These are phyloP conservation scores for Acmispon strigosus DNA, from an alignment of 306 rosid genomes.

Conservation along the genomic window DNA sequence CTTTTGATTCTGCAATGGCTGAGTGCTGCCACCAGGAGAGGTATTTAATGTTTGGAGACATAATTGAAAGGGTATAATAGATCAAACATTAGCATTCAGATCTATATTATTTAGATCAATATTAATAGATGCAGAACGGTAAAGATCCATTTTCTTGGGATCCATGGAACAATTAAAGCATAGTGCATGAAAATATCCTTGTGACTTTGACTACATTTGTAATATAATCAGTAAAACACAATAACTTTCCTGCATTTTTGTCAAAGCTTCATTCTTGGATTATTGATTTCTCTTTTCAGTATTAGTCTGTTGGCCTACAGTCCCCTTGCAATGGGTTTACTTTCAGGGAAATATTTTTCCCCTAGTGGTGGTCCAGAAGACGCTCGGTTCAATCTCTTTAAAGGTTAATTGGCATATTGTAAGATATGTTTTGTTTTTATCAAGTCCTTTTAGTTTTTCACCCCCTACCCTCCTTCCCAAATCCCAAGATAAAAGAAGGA, in stretches of 20 bases:
- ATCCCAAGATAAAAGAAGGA: neutral
- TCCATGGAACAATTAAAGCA: neutral
- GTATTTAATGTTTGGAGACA: conserved; percentile 30
- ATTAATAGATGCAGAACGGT: conserved; percentile 1
- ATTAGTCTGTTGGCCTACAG: conserved; percentile 82
- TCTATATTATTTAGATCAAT: neutral
- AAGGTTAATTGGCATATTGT: conserved; percentile 42
- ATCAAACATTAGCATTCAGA: neutral
- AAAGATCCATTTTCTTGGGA: neutral
- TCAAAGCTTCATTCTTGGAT: conserved; percentile 1
- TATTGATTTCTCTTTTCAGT: conserved; percentile 39
- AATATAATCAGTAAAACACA: neutral
- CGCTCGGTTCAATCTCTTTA: conserved; percentile 70
- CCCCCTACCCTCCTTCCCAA: neutral
- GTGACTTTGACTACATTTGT: neutral
- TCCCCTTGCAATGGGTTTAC: conserved; percentile 96
- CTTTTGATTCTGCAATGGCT: conserved; percentile 82
- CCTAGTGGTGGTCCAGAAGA: conserved; percentile 51
- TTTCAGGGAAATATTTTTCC: conserved; percentile 78
- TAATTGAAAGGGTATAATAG: neutral
- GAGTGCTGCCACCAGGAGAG: conserved; percentile 96
- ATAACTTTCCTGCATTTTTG: neutral
- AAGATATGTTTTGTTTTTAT: neutral
- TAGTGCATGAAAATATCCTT: neutral
- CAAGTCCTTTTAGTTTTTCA: neutral